Evolutionary conservation across 1,284 basidiomycete genomes (phyloP).

Genomic region (Apiotrichum gracile): DNA sequence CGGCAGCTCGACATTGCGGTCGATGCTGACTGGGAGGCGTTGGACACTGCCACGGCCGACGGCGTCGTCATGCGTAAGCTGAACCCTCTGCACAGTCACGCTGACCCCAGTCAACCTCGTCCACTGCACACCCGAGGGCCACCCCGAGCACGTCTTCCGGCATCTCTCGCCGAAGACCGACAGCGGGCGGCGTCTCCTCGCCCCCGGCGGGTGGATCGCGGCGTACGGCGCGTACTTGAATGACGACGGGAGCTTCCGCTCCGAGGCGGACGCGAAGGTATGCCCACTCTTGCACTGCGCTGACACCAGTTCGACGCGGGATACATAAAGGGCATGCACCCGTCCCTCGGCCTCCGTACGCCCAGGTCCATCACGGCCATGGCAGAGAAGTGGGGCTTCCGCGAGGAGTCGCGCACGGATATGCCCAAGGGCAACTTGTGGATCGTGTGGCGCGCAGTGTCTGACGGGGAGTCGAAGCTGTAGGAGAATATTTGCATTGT

Average conservation of each 20-base stretch:
- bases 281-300: too few species aligned
- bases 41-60: background rate
- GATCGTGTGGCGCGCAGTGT: constrained; percentile 29
- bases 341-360: constrained; percentile 27
- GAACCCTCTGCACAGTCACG: background rate
- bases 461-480: too few species aligned
- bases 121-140: constrained; percentile 29
- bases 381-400: constrained; percentile 32
- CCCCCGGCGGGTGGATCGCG: constrained; percentile 26
- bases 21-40: constrained; percentile 16
- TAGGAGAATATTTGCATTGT: too few species aligned
- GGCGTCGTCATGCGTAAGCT: constrained; percentile 25
- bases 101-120: constrained; percentile 32
- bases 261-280: constrained; percentile 27
- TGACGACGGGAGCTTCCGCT: constrained; percentile 34
- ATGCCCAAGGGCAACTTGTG: constrained; percentile 41
- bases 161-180: constrained; percentile 21
- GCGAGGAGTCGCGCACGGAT: constrained; percentile 20
- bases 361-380: constrained; percentile 21
- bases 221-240: constrained; percentile 34
- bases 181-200: constrained; percentile 8
- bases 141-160: constrained; percentile 33
- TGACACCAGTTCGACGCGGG: constrained; percentile 30
- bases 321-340: constrained; percentile 24
- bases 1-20: constrained; percentile 17